Evolutionary conservation across 2,329 filamentous ascomycete species (phyloP), one percentile per base, ranked within the genome.

Genomic region (Samsoniella hepiali): DNA sequence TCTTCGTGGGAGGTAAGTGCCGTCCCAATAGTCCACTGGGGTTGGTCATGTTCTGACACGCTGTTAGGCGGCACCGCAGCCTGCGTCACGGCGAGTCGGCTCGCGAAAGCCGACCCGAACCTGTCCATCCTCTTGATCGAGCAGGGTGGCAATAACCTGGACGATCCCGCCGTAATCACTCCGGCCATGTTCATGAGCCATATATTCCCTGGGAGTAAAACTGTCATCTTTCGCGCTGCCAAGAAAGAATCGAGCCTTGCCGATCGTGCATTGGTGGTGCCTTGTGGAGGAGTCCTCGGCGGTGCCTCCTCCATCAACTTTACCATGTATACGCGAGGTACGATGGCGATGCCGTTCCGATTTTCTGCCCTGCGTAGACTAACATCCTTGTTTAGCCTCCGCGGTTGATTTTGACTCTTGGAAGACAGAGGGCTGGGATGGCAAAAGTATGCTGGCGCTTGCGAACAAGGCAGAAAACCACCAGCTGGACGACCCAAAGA

Each of bases 401-500:
- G 58, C 53, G 5, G 45, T 64, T 5, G 81, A 83, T 67, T 82
- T 78, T 59, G 81, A 85, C 67, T 76, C 76, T 17, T 85, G 82
- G 82, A 77, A 82, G 7, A 78, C 77, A 0, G 72, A 76, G 27
- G 83, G 83, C 0, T 85, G 83, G 83, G 69, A 71, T 31, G 75
- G 77, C 6, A 75, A 84, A 22, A 82, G 83, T 6, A 75, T 85
- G 72, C 63, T 81, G 5, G 80, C 81, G 0, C 77, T 81, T 59
- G 70, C 82, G 65, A 83, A 79, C 58, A 84, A 74, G 75, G 68
- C 82, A 15, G 83, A 85, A 70, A 84, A 80, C 0, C 85, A 81
- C 64, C 76, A 79, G 5, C 70, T 74, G 6, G 79, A 75, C 62
- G 69, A 75, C 6, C 74, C 74, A 56, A 72, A 72, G 5, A 56